These are phyloP conservation scores for Stemphylium beticola DNA, from an alignment of 2,329 filamentous ascomycete genomes.

Conservation along the genomic window DNA sequence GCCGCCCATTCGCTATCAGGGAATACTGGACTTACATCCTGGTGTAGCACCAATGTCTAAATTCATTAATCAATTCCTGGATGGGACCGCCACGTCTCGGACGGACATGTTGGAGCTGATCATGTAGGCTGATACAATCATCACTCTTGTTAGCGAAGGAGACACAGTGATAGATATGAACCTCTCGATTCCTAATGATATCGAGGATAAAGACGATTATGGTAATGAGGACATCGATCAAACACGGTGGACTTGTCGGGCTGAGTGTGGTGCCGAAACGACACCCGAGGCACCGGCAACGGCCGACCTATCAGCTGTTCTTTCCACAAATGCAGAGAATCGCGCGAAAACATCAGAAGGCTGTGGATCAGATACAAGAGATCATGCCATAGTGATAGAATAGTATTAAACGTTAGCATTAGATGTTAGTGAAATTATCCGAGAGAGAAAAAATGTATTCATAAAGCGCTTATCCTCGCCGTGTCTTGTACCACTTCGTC, in stretches of 20 bases:
- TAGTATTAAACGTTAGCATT: neutral
- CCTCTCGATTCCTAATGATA: neutral
- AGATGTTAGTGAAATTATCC: neutral
- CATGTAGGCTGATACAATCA: neutral
- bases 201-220: neutral
- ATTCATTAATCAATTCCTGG: neutral
- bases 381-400: neutral
- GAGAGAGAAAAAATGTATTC: neutral
- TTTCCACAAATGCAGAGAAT: neutral
- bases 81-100: neutral
- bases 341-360: too few relatives aligned
- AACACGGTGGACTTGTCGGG: neutral
- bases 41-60: neutral
- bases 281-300: neutral
- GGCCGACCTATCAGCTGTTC: neutral
- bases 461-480: neutral
- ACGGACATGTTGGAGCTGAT: neutral
- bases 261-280: neutral
- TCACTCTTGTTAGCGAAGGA: neutral
- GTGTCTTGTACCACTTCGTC: neutral
- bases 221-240: neutral
- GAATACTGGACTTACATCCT: neutral
- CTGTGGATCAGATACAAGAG: too few relatives aligned
- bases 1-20: neutral
- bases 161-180: neutral